Evolutionary conservation across 163 green algal genomes (phyloP).

Genomic region (Scenedesmus sp.): DNA sequence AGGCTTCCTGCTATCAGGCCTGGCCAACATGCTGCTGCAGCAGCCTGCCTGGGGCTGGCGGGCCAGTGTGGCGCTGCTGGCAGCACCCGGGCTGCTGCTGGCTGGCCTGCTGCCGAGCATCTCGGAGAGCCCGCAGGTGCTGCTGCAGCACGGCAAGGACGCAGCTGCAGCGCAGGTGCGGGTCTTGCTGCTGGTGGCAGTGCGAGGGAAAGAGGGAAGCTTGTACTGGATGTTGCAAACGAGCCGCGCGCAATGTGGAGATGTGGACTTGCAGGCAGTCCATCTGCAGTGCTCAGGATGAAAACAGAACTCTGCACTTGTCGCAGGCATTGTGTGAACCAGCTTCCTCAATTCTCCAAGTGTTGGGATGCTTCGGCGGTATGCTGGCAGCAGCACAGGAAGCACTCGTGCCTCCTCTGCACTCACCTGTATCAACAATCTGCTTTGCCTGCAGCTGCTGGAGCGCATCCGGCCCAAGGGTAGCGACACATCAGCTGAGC

Average conservation of each 20-base stretch:
- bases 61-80: constrained; percentile 3
- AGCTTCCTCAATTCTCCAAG: no score
- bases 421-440: not conserved
- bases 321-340: no score
- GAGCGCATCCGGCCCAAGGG: not conserved
- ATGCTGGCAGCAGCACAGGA: no score
- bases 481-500: not conserved
- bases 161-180: not conserved
- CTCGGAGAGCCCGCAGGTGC: constrained; percentile 11
- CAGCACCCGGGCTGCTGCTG: not conserved
- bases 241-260: no score
- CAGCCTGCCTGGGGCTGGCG: constrained; percentile 11
- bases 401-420: no score
- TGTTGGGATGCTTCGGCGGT: no score
- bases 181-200: not conserved
- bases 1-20: not conserved
- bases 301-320: no score
- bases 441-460: not conserved
- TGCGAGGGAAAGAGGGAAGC: not conserved
- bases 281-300: no score
- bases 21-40: not conserved
- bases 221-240: no score
- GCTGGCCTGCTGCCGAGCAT: constrained; percentile 10
- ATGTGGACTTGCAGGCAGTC: no score
- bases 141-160: constrained; percentile 24